phyloP scores from a whole-genome alignment of 441 rosid species.

The Omphalea diandra region DNA sequence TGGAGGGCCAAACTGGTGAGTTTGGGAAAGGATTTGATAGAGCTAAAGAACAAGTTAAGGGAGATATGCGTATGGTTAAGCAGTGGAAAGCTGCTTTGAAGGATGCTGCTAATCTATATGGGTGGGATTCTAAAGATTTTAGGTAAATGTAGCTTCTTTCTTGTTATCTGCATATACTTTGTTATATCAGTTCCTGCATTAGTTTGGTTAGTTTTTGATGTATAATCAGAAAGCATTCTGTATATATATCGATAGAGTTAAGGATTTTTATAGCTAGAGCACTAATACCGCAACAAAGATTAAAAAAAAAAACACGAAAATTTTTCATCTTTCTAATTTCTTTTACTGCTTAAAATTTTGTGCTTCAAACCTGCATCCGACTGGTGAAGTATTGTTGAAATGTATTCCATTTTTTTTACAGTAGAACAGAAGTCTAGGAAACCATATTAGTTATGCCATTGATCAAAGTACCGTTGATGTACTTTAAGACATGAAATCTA shows the following conservation, averaged over 20 bases:
- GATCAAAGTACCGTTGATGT: background rate
- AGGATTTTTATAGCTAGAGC: background rate
- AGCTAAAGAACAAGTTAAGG: conserved; percentile 12
- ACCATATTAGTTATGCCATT: background rate
- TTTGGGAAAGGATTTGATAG: conserved; percentile 20
- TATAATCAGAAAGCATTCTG: background rate
- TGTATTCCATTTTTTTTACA: background rate
- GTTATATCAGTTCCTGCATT: background rate
- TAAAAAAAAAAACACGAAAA: background rate
- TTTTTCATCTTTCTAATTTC: background rate
- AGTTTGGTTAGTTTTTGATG: background rate
- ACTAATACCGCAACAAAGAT: background rate
- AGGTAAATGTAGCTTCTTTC: conserved; percentile 3
- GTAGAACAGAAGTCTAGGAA: background rate
- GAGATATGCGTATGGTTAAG: conserved; percentile 17
- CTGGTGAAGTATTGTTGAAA: background rate
- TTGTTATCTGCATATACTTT: background rate
- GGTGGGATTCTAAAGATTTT: conserved; percentile 8
- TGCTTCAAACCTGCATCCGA: conserved; percentile 1
- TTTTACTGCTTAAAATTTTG: background rate
- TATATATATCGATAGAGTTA: background rate
- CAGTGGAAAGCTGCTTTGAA: conserved; percentile 23
- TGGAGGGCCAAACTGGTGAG: conserved; percentile 19
- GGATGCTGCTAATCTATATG: conserved; percentile 19
- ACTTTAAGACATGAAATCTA: background rate